Evolutionary conservation across 768 basidiomycete genomes (phyloP).

Genomic region (Hirschioporus abietinus): DNA sequence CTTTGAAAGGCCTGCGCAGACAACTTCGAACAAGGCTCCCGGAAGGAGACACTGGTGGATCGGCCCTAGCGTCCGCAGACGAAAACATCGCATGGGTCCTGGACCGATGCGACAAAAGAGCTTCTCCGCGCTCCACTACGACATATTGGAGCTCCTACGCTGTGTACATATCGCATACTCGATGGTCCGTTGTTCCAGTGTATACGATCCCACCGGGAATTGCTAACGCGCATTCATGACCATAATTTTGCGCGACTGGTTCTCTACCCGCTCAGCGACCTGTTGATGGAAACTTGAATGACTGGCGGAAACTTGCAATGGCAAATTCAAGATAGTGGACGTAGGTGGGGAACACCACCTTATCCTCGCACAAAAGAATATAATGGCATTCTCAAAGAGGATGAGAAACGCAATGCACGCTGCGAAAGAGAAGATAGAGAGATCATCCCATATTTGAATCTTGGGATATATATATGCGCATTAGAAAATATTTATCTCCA

Average conservation of each 20-base stretch:
- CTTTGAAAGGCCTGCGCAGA: conserved; percentile 15
- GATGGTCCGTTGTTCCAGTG: conserved; percentile 22
- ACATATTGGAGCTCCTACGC: conserved; percentile 20
- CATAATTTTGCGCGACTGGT: conserved; percentile 25
- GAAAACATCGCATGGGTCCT: conserved; percentile 22
- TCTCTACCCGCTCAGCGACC: conserved; percentile 25
- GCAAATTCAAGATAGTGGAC: conserved; percentile 27
- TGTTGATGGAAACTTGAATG: conserved; percentile 24
- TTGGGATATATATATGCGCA: neutral
- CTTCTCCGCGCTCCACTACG: conserved; percentile 23
- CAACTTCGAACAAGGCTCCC: conserved; percentile 19
- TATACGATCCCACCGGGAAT: conserved; percentile 22
- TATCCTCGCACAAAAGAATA: conserved; percentile 25
- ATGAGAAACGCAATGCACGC: conserved; percentile 16
- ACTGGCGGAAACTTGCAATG: conserved; percentile 23
- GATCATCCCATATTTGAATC: neutral
- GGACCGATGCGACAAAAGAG: conserved; percentile 20
- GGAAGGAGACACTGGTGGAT: too few species aligned
- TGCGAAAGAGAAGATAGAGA: neutral
- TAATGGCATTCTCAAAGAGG: conserved; percentile 18
- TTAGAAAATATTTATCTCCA: neutral
- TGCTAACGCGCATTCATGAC: conserved; percentile 21
- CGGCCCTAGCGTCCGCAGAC: conserved; percentile 15
- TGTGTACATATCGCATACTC: conserved; percentile 27
- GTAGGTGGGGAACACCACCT: conserved; percentile 28